Base-by-base conservation (phyloP, 2,329 filamentous ascomycete genomes). In the Arthrobotrys sinensis region DNA sequence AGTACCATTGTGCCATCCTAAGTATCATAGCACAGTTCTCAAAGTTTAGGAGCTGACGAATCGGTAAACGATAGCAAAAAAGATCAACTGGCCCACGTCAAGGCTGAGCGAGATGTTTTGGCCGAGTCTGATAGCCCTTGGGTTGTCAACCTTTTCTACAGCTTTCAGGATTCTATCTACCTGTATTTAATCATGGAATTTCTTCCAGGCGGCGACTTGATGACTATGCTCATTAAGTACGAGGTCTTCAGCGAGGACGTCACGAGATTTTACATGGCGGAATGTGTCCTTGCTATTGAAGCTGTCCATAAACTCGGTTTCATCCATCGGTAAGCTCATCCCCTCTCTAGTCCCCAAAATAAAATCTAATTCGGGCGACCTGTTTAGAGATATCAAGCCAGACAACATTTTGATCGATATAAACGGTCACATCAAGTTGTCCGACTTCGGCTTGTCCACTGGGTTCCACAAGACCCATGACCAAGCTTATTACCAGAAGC, bases 141-240 rank as follows among this genome's bases (percentile, higher is more conserved):
- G 96, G 93, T 99, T 14, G 96, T 99, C 82, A 99, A 97, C 88
- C 90, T 99, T 80, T 97, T 93, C 86, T 97, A 96, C 11, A 98
- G 96, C 0, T 99, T 99, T 88, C 96, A 99, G 85, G 96, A 99
- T 84, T 89, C 89, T 53, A 95, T 96, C 81, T 99, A 97, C 86
- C 87, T 99, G 40, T 99, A 99, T 87, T 96, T 99, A 91, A 88
- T 99, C 79, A 99, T 99, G 96, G 96, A 99, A 86, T 99, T 98
- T 86, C 89, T 99, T 85, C 96, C 96, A 6, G 96, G 96, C 85
- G 96, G 96, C 85, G 96, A 99, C 86, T 85, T 99, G 84, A 99
- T 99, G 96, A 99, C 96, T 2, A 99, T 99, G 96, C 88, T 99
- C 81, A 99, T 99, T 87, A 99, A 98, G 88, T 99, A 99, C 83